Evolutionary conservation across 805 yeast genomes (phyloP).

Genomic region (Kuraishia hungarica): DNA sequence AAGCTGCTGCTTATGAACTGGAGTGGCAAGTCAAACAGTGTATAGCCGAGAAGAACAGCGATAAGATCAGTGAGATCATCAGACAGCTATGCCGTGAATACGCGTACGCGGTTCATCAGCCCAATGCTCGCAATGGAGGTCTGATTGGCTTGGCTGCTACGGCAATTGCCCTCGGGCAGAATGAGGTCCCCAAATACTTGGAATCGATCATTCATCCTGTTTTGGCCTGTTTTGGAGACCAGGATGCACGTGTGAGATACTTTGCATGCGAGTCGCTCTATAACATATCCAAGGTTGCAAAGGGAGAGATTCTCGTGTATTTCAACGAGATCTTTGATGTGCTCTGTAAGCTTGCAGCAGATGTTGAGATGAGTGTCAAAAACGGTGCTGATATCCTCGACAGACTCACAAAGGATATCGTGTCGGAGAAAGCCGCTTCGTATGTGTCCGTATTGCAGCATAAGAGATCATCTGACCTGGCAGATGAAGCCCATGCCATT

Average conservation of each 20-base stretch:
- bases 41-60: slow-evolving; percentile 49
- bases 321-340: slow-evolving; percentile 95
- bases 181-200: slow-evolving; percentile 74
- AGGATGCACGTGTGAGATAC: slow-evolving; percentile 93
- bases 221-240: slow-evolving; percentile 91
- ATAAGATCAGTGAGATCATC: slow-evolving; percentile 53
- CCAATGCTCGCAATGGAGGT: slow-evolving; percentile 91
- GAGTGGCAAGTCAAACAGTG: slow-evolving; percentile 73
- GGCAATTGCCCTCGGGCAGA: slow-evolving; percentile 83
- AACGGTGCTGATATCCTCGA: slow-evolving; percentile 94
- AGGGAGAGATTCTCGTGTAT: slow-evolving; percentile 85
- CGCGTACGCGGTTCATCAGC: slow-evolving; percentile 76
- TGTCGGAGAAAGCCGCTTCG: slow-evolving; percentile 86
- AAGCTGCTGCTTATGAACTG: slow-evolving; percentile 67
- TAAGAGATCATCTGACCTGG: slow-evolving; percentile 19
- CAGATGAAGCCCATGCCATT: slow-evolving; percentile 31
- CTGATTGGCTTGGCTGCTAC: slow-evolving; percentile 93
- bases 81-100: slow-evolving; percentile 69
- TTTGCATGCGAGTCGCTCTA: slow-evolving; percentile 95
- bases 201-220: slow-evolving; percentile 90
- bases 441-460: slow-evolving; percentile 65
- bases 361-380: slow-evolving; percentile 82
- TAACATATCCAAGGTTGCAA: slow-evolving; percentile 92
- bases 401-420: slow-evolving; percentile 85
- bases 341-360: slow-evolving; percentile 81